Percentiles rank a stretch among this genome's conserved stretches.
These are phyloP conservation scores for Celoporthe dispersa DNA, from an alignment of 2,329 filamentous ascomycete genomes.

Conservation along the genomic window DNA sequence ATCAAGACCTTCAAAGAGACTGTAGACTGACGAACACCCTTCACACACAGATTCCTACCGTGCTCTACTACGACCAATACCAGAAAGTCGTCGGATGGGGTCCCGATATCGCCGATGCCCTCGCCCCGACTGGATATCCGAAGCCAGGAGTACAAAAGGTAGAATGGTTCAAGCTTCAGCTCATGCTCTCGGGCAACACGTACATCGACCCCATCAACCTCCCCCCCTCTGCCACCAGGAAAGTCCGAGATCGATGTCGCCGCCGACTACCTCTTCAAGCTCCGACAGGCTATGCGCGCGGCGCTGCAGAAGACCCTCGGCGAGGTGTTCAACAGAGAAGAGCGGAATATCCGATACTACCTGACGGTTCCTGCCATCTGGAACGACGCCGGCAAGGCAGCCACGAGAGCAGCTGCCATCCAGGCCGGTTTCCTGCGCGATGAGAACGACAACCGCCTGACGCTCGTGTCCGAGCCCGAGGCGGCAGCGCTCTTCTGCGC, in stretches of 20 bases:
- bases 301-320: constrained; percentile 95
- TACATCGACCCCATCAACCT: constrained; percentile 99
- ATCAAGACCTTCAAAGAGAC: too few species aligned
- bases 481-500: constrained; percentile 97
- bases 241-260: constrained; percentile 99
- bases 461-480: constrained; percentile 93
- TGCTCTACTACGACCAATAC: constrained; percentile 99
- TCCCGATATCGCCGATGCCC: constrained; percentile 94
- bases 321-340: constrained; percentile 96
- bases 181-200: constrained; percentile 98
- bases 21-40: neutral
- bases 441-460: constrained; percentile 96
- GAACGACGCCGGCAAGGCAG: constrained; percentile 98
- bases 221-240: constrained; percentile 90
- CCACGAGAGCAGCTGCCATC: constrained; percentile 92
- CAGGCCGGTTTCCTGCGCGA: constrained; percentile 96
- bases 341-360: constrained; percentile 97
- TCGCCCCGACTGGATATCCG: constrained; percentile 95
- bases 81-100: constrained; percentile 99
- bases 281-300: constrained; percentile 94
- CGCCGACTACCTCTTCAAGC: constrained; percentile 98
- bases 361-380: constrained; percentile 98
- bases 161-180: constrained; percentile 99
- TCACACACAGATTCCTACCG: constrained; percentile 82
- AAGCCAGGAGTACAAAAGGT: constrained; percentile 98